Percentiles rank a stretch among this genome's conserved stretches.
Conservation (phyloP, 495 filamentous ascomycete genomes). For the Bryoglossum gracile region DNA sequence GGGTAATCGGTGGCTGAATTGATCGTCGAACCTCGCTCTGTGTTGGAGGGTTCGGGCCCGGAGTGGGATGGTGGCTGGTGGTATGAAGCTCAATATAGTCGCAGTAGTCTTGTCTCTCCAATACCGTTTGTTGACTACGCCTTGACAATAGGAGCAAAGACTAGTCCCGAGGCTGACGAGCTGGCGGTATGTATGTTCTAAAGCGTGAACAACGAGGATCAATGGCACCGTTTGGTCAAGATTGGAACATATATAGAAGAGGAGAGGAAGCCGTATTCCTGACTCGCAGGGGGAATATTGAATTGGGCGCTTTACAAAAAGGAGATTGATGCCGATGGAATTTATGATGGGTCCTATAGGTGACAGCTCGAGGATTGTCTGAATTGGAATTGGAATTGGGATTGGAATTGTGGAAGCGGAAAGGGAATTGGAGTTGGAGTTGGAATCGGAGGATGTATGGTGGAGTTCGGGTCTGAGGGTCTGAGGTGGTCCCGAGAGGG, state of each 20-base stretch:
- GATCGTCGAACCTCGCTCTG: slow-evolving; percentile 19
- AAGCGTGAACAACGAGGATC: background rate
- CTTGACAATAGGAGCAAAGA: background rate
- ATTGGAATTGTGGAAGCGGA: too few relatives aligned
- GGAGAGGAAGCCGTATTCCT: background rate
- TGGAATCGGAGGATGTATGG: background rate
- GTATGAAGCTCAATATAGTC: background rate
- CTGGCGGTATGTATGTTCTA: background rate
- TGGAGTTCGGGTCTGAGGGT: background rate
- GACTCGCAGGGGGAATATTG: slow-evolving; percentile 3
- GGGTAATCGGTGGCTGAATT: slow-evolving; percentile 6
- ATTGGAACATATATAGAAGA: background rate
- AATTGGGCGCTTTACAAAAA: background rate
- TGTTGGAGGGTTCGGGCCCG: slow-evolving; percentile 17
- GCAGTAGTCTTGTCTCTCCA: too few relatives aligned
- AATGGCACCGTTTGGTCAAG: background rate
- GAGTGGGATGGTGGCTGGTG: slow-evolving; percentile 3
- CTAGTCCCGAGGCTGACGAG: background rate
- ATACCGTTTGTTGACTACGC: background rate
- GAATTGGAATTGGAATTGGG: too few relatives aligned
- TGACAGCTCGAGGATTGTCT: too few relatives aligned
- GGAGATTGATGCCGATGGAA: background rate
- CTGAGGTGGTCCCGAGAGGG: background rate
- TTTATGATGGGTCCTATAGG: slow-evolving; percentile 1
- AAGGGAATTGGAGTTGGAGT: background rate